Base-by-base conservation (phyloP, 176 grass and related monocot genomes). In the Otatea glauca region DNA sequence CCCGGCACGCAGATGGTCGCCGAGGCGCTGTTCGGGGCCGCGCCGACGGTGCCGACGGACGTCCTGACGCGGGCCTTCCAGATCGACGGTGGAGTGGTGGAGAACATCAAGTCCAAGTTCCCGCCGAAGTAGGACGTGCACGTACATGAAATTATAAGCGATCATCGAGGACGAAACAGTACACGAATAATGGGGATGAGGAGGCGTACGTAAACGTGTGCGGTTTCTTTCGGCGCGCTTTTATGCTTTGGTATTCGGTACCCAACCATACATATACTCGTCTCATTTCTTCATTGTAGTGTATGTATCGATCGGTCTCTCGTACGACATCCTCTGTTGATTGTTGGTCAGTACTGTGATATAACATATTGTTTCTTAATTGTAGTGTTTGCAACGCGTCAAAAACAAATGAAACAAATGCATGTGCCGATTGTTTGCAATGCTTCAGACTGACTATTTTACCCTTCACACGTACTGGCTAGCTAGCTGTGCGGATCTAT, bases 21-120 rank as follows among this genome's bases (percentile, higher is more conserved):
- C 17, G 45, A 21, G 4, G 78, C 87, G 2, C 76, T 93, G 74
- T 97, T 97, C 65, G 83, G 65, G 5, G 48, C 72, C 89, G 0
- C 35, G 20, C 90, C 88, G 41, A 8, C 65, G 5, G 64, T 96
- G 70, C 58, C 80, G 5, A 81, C 85, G 0, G 78, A 91, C 60
- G 84, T 93, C 14, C 48, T 50, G 48, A 16, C 14, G 14, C 14
- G 14, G 80, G 86, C 91, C 41, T 83, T 96, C 34, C 91, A 85
- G 84, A 68, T 61, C 3, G 75, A 89, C 24, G 80, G 21, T 7
- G 78, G 49, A 15, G 45, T 87, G 24, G 88, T 96, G 4, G 61
- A 93, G 15, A 61, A 1, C 47, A 91, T 91, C 79, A 92, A 86
- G 79, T 13, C 90, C 73, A 42, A 42, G 43, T 45, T 45, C 43